These are phyloP conservation scores for Elaphomyces granulatus DNA, from an alignment of 495 filamentous ascomycete genomes.

Conservation along the genomic window DNA sequence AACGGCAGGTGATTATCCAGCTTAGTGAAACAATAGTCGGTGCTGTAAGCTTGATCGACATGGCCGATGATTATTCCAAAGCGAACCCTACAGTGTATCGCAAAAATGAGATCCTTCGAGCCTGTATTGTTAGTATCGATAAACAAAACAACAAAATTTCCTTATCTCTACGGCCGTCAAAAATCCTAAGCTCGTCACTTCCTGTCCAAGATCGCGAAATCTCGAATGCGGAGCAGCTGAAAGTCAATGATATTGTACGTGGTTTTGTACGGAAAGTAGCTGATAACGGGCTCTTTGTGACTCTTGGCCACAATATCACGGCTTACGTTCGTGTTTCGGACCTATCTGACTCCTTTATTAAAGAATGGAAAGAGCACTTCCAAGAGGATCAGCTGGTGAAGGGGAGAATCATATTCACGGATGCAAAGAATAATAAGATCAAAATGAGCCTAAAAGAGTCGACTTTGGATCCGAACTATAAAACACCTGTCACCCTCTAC, in stretches of 20 bases:
- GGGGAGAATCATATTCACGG: constrained; percentile 60
- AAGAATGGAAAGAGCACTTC: constrained; percentile 89
- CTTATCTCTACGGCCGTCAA: constrained; percentile 74
- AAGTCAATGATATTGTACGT: constrained; percentile 64
- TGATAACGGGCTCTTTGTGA: constrained; percentile 74
- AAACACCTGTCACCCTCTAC: constrained; percentile 47
- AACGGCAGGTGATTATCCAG: constrained; percentile 68
- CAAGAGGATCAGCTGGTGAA: constrained; percentile 77
- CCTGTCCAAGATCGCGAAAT: constrained; percentile 74
- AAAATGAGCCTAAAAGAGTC: constrained; percentile 82
- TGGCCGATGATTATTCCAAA: constrained; percentile 72
- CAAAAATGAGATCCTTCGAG: constrained; percentile 75
- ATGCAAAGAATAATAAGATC: constrained; percentile 48
- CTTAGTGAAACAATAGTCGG: constrained; percentile 63
- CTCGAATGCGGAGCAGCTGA: constrained; percentile 48
- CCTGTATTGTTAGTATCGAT: constrained; percentile 70
- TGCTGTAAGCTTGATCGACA: constrained; percentile 58
- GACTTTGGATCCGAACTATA: constrained; percentile 63
- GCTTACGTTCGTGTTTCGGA: constrained; percentile 73
- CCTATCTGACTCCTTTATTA: constrained; percentile 78
- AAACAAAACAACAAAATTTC: constrained; percentile 64
- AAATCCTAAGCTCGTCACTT: constrained; percentile 72
- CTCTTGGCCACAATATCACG: constrained; percentile 61
- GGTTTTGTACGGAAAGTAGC: constrained; percentile 81
- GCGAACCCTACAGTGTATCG: constrained; percentile 51